These are phyloP conservation scores for Rosa chinensis DNA, from an alignment of 306 rosid species.

Conservation along the genomic window DNA sequence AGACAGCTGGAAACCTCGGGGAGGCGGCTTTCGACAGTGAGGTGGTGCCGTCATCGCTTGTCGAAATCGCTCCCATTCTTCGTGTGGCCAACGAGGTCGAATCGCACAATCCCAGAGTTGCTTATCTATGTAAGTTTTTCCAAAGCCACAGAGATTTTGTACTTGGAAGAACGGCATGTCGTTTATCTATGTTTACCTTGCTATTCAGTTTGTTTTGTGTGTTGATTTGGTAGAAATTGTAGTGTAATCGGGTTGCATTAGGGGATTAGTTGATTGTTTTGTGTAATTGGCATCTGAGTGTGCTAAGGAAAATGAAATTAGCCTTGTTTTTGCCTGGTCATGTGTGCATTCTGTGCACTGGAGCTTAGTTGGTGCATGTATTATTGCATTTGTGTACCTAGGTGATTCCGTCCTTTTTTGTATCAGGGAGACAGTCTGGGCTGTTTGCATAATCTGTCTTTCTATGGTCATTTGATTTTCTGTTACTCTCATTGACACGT, in stretches of 20 bases:
- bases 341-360: neutral
- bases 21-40: conserved; percentile 85
- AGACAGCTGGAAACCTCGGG: conserved; percentile 89
- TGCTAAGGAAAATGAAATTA: neutral
- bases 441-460: neutral
- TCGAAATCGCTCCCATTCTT: conserved; percentile 90
- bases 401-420: neutral
- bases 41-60: conserved; percentile 93
- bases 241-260: neutral
- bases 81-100: conserved; percentile 99
- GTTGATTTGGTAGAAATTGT: neutral
- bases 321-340: neutral
- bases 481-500: neutral
- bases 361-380: neutral
- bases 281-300: neutral
- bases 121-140: conserved; percentile 81
- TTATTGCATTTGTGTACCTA: neutral
- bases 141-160: neutral
- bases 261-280: neutral
- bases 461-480: neutral
- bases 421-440: neutral
- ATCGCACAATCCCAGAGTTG: conserved; percentile 86
- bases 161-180: neutral
- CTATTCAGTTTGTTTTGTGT: neutral
- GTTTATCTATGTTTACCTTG: neutral